Base-by-base conservation (phyloP, 2,329 filamentous ascomycete genomes). In the Tolypocladium album region DNA sequence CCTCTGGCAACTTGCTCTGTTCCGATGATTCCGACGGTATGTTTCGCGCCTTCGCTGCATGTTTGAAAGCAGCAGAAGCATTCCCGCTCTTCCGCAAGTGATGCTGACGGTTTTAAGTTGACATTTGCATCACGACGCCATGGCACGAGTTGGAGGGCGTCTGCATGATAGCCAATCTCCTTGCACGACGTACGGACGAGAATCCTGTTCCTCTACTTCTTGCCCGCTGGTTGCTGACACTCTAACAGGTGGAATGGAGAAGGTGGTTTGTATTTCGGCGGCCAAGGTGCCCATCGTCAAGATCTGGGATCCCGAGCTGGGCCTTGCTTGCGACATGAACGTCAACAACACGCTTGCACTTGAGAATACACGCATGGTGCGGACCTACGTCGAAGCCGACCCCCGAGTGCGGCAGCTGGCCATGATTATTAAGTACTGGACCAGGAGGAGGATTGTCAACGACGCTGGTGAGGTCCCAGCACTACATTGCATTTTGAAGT, bases 221-320 rank as follows among this genome's bases (percentile, higher is more conserved):
- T 20, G n/a, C 15, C n/a, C 13, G 1, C 34, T 34, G 34, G 40
- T 75, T 81, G 70, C 79, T 71, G 24, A 62, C 38, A 17, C 6
- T 22, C 31, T 50, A 50, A 84, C 68, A 96, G 93, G 91, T 77
- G 93, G 93, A 45, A 99, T 99, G 94, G 84, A 97, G 73, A 90
- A 90, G 68, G 92, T 99, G 1, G 89, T 97, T 31, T 99, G 94
- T 72, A 91, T 97, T 58, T 91, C 91, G 36, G 90, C 89, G 50
- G 94, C 94, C 61, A 97, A 97, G 75, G 94, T 99, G 17, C 93
- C 94, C 4, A 99, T 99, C 69, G 94, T 99, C 67, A 97, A 97
- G 78, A 90, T 96, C 60, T 99, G 94, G 92, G 94, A 99, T 72
- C 94, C 94, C 3, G 91, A 96, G 72, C 79, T 97, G 60, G 80